A percentile compares a stretch with the other conserved stretches of the same genome.
Conservation (phyloP, 768 basidiomycete species). For the Boletus coccyginus region DNA sequence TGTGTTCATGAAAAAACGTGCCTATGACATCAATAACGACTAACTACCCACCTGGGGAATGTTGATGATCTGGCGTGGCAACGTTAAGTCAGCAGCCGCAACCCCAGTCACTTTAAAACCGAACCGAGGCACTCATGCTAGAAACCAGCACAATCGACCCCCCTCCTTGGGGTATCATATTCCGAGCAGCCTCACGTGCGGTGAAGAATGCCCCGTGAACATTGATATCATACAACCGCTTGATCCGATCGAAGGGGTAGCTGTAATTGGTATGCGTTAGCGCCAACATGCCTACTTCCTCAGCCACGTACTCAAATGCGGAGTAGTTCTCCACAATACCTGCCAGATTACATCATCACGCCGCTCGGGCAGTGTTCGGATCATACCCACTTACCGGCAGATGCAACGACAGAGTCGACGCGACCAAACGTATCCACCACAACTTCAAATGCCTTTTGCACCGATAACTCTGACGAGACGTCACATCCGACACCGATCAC, state of each 20-base stretch:
- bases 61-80: slow-evolving; percentile 66
- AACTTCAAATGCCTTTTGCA: slow-evolving; percentile 66
- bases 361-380: slow-evolving; percentile 1
- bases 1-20: slow-evolving; percentile 26
- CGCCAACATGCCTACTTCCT: neutral
- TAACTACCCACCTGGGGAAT: slow-evolving; percentile 66
- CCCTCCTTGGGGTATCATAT: slow-evolving; percentile 80
- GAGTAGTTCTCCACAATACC: slow-evolving; percentile 88
- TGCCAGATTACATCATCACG: slow-evolving; percentile 26
- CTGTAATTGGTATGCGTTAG: slow-evolving; percentile 35
- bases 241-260: slow-evolving; percentile 84
- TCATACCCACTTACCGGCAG: slow-evolving; percentile 59
- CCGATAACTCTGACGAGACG: slow-evolving; percentile 78
- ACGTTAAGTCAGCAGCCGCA: slow-evolving; percentile 7
- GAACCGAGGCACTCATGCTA: slow-evolving; percentile 87
- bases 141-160: slow-evolving; percentile 86
- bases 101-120: slow-evolving; percentile 21
- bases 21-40: neutral
- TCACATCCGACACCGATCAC: slow-evolving; percentile 83
- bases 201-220: slow-evolving; percentile 94
- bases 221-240: slow-evolving; percentile 86
- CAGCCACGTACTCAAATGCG: slow-evolving; percentile 68
- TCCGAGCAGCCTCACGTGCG: slow-evolving; percentile 90
- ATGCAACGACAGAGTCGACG: slow-evolving; percentile 83
- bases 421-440: slow-evolving; percentile 65